These are phyloP conservation scores for Garcileccinum viscosum DNA, from an alignment of 1,284 basidiomycete genomes.

Conservation along the genomic window DNA sequence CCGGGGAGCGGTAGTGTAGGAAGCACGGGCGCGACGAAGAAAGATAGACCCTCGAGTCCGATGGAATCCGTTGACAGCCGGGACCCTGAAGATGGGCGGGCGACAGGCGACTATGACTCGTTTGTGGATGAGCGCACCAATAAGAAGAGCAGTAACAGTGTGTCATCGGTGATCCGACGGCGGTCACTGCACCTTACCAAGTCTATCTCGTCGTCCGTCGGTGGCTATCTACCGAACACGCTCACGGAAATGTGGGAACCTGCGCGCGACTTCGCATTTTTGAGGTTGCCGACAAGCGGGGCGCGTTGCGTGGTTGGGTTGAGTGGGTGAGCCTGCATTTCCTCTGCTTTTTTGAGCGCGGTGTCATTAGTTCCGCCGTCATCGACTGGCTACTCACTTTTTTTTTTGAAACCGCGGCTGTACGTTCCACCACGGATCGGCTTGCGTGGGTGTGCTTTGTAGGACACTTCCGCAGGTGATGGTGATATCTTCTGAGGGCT, in stretches of 20 bases:
- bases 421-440: neutral
- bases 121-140: constrained; percentile 67
- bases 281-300: constrained; percentile 85
- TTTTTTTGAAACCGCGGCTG: neutral
- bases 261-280: constrained; percentile 90
- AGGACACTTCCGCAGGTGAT: constrained; percentile 96
- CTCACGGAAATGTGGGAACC: constrained; percentile 99
- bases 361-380: neutral
- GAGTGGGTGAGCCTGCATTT: constrained; percentile 69
- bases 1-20: constrained; percentile 14
- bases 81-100: constrained; percentile 55
- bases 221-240: constrained; percentile 89
- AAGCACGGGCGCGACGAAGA: constrained; percentile 20
- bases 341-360: neutral
- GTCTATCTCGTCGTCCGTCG: constrained; percentile 81
- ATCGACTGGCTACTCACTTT: neutral
- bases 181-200: constrained; percentile 83
- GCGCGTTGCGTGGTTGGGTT: constrained; percentile 85
- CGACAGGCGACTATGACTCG: constrained; percentile 74
- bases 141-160: constrained; percentile 55
- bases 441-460: neutral
- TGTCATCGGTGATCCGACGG: constrained; percentile 71
- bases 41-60: constrained; percentile 54
- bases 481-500: constrained; percentile 95
- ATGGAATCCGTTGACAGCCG: constrained; percentile 70